These are phyloP conservation scores for Plasmodium billcollinsi DNA, from an alignment of 169 alveolate species.

Conservation along the genomic window DNA sequence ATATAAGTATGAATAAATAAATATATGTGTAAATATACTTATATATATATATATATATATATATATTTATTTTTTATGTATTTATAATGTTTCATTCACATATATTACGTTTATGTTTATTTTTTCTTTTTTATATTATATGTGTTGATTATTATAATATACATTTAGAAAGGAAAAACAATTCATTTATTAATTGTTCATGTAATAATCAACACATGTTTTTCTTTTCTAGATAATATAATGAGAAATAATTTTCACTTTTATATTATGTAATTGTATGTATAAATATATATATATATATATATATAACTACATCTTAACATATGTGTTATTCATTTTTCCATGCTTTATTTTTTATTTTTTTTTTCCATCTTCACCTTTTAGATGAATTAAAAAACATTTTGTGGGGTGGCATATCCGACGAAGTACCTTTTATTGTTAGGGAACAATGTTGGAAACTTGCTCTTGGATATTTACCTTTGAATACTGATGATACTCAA, in stretches of 20 bases:
- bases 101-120: no score
- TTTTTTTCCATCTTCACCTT: not conserved
- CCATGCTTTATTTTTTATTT: conserved; percentile 1
- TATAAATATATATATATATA: not conserved
- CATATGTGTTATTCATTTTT: not conserved
- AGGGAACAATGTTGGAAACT: conserved; percentile 90
- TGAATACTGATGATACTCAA: conserved; percentile 81
- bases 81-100: no score
- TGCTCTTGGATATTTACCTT: conserved; percentile 90
- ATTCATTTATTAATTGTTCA: no score
- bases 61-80: not conserved
- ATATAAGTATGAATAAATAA: conserved; percentile 47
- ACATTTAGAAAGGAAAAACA: no score
- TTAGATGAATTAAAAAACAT: conserved; percentile 80
- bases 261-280: not conserved
- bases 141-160: no score
- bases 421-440: conserved; percentile 83
- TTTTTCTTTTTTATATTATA: no score
- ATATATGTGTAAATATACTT: not conserved
- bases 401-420: conserved; percentile 90
- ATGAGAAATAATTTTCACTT: no score
- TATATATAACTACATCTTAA: not conserved
- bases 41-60: not conserved
- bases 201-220: no score
- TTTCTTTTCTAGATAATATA: no score